A percentile compares a stretch with the other conserved stretches of the same genome.
phyloP scores from a whole-genome alignment of 2,329 filamentous ascomycete species.

The Berkeleyomyces rouxiae region DNA sequence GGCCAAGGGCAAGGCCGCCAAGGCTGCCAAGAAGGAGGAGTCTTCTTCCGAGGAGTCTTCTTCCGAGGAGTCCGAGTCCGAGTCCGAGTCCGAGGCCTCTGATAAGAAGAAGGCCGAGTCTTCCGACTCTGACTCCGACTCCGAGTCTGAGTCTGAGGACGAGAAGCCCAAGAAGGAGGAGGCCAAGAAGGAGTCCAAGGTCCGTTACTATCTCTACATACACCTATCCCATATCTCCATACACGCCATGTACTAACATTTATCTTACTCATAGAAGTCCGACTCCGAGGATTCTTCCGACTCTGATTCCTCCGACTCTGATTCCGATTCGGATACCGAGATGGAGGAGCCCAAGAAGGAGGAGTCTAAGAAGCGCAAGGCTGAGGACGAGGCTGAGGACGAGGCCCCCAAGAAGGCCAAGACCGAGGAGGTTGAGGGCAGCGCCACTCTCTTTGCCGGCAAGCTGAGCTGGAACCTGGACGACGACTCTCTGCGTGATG shows the following conservation, averaged over 20 bases:
- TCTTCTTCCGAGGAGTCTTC: slow-evolving; percentile 22
- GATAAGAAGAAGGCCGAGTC: slow-evolving; percentile 15
- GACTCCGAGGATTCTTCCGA: slow-evolving; percentile 20
- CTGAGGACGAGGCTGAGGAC: slow-evolving; percentile 29
- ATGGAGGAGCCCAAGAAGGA: slow-evolving; percentile 21
- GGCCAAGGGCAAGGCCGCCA: neutral
- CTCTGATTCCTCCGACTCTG: slow-evolving; percentile 20
- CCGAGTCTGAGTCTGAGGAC: slow-evolving; percentile 19
- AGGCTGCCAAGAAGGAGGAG: slow-evolving; percentile 14
- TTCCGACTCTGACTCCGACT: slow-evolving; percentile 20
- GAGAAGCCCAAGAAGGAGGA: slow-evolving; percentile 18
- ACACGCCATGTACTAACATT: slow-evolving; percentile 12
- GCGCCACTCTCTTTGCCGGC: slow-evolving; percentile 55
- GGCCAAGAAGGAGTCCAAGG: slow-evolving; percentile 10
- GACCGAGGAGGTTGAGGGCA: slow-evolving; percentile 35
- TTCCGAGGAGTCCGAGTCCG: slow-evolving; percentile 22
- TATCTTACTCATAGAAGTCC: slow-evolving; percentile 19
- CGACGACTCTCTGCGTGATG: slow-evolving; percentile 61
- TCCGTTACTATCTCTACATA: slow-evolving; percentile 1
- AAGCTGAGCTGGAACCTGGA: slow-evolving; percentile 85
- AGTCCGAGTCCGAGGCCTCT: slow-evolving; percentile 24
- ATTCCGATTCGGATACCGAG: slow-evolving; percentile 21
- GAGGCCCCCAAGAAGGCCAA: slow-evolving; percentile 50
- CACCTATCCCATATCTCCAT: neutral
- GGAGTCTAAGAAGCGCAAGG: slow-evolving; percentile 31